Base-by-base conservation (phyloP, 2,329 filamentous ascomycete species). In the Aspergillus sp. region DNA sequence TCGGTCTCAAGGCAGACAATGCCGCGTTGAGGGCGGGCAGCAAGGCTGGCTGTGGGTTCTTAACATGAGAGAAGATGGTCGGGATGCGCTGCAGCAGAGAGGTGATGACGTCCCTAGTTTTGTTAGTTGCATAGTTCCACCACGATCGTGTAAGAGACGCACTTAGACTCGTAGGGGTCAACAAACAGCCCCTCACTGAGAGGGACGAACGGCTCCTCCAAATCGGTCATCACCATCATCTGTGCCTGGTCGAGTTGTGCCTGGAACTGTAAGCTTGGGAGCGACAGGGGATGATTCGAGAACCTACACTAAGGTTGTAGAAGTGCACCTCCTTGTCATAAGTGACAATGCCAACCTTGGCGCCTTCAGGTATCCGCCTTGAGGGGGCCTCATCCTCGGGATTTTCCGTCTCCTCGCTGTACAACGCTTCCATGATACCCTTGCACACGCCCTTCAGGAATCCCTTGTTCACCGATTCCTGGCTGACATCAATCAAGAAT, bases 251-350 rank as follows among this genome's bases (percentile, higher is more conserved):
- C 89, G 44, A 97, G 81, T 42, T 84, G 84, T 39, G 92, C 78
- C 88, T 91, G 41, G 27, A 39, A 39, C 8, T 41, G 59, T 78
- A 48, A 76, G 71, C 50, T 61, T 38, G 15, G 59, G 15, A 66
- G 68, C 57, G 63, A 42, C 27, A 41, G 21, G n/a, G 54, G 36
- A 11, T n/a, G 57, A 8, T 8, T 23, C 21, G 6, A 30, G 6
- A 30, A 84, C 88, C 80, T 81, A 91, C 88, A 71, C 88, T 92
- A 69, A 96, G 87, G 71, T 98, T 98, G 82, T 98, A 99, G 75
- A 98, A 99, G 73, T 99, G 95, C 61, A 99, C 90, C 70, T 97
- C 92, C 77, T 92, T 94, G 80, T 99, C 95, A 74, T 90, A 99
- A 1, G 95, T 97, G 64, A 98, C 88, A 73, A 99, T 96, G 53